Evolutionary conservation across 1,139 yeast genomes (phyloP), one percentile per base, ranked within the genome.

Genomic region (Saccharomycopsis crataegensis): DNA sequence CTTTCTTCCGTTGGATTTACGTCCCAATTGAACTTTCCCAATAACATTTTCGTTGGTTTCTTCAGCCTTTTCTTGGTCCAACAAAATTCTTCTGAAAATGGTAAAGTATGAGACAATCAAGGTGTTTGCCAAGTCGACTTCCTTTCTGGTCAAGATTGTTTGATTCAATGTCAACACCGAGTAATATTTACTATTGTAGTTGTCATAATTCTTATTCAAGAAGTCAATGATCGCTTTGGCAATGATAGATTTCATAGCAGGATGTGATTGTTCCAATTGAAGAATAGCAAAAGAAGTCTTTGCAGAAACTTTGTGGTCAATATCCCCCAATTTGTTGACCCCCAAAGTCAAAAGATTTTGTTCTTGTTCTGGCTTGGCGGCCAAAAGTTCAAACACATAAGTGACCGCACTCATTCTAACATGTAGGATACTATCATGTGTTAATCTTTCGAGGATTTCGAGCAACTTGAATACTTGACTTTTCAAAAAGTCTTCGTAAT

Each of bases 341-440:
- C 96, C 96, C 56, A 94, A 75, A 62, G 93, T 79, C 62, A 93
- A 75, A 60, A 94, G 74, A 67, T 94, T 93, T 50, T 85, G 95
- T 70, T 93, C 99, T 72, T 94, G 99, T 71, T 93, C 99, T 2
- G 99, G 98, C 67, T 91, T 93, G 14, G 86, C 77, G 61, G 81
- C 83, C 58, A 93, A 72, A 47, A 93, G 74, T 58, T 88, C 96
- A 61, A 91, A 86, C 45, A 91, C 77, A 64, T 88, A 93, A 48
- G 78, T 74, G 42, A 90, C 77, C 43, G 87, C 82, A 59, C 81
- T 87, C 75, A 85, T 78, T 67, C 96, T 81, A 45, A 93, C 96
- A 65, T 87, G 94, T 55, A 85, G 80, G 62, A 93, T 90, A n/a
- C 97, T 87, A 67, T 93, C 99, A 64, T 89, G 96, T 31, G 89